These are phyloP conservation scores for Microdochium trichocladiopsis DNA, from an alignment of 2,329 filamentous ascomycete species.

Conservation along the genomic window DNA sequence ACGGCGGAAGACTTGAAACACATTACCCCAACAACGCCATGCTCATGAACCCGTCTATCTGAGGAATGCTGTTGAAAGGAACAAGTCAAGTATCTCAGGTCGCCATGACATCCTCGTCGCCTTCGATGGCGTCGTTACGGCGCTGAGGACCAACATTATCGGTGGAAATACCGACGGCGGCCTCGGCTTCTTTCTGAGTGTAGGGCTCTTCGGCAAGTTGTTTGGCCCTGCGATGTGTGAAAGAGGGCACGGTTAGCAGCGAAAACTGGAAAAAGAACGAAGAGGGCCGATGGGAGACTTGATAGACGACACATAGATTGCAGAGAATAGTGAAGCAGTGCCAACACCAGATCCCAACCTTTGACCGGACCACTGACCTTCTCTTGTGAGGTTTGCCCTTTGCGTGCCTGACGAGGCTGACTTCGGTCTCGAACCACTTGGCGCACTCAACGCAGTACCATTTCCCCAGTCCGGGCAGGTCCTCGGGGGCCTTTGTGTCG, in stretches of 20 bases:
- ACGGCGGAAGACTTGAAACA: neutral
- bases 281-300: no score
- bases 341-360: slow-evolving; percentile 3
- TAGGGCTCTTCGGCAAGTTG: slow-evolving; percentile 79
- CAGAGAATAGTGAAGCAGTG: neutral
- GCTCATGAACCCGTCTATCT: neutral
- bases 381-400: slow-evolving; percentile 93
- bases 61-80: neutral
- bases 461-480: slow-evolving; percentile 78
- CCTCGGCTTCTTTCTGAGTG: slow-evolving; percentile 78
- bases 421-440: slow-evolving; percentile 89
- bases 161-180: slow-evolving; percentile 63
- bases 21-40: neutral
- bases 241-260: neutral
- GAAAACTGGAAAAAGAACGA: neutral
- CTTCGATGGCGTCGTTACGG: slow-evolving; percentile 13
- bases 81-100: slow-evolving; percentile 13
- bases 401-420: slow-evolving; percentile 66
- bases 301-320: no score
- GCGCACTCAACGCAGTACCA: slow-evolving; percentile 90
- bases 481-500: slow-evolving; percentile 71
- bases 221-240: slow-evolving; percentile 53
- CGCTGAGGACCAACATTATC: slow-evolving; percentile 48
- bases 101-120: slow-evolving; percentile 31
- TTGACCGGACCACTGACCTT: slow-evolving; percentile 44